Conservation (phyloP, 2,329 filamentous ascomycete species). For the Colletotrichum chlorophyti region DNA sequence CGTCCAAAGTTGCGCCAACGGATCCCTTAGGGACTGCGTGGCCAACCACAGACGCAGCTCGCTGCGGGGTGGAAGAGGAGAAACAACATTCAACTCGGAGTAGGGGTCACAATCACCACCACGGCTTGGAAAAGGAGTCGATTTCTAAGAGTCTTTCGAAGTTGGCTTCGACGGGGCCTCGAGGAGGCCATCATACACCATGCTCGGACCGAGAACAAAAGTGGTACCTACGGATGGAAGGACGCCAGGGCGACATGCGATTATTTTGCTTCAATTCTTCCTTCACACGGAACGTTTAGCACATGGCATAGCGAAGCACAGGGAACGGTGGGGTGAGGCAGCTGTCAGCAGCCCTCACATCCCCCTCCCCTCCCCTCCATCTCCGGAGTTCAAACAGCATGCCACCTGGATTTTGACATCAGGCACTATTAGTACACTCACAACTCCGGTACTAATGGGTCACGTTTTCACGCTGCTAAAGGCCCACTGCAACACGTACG, state of each 20-base stretch:
- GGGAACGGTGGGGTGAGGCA: neutral
- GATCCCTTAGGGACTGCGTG: neutral
- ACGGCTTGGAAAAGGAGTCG: slow-evolving; percentile 8
- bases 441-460: too few species aligned
- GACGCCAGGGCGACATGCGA: too few species aligned
- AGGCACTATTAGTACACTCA: neutral
- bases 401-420: neutral
- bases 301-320: neutral
- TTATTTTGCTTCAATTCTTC: too few species aligned
- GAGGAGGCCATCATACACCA: neutral
- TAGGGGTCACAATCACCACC: slow-evolving; percentile 19
- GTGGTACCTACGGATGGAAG: too few species aligned
- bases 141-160: neutral
- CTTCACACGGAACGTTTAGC: too few species aligned
- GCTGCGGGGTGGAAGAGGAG: slow-evolving; percentile 6
- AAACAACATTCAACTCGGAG: too few species aligned
- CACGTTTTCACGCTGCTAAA: neutral
- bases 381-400: too few species aligned
- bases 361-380: neutral
- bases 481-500: neutral
- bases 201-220: too few species aligned
- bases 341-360: slow-evolving; percentile 3
- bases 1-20: slow-evolving; percentile 23
- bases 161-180: too few species aligned
- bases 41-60: slow-evolving; percentile 5